Evolutionary conservation across 2,329 filamentous ascomycete genomes (phyloP), one percentile per base, ranked within the genome.

Genomic region (Fusarium sp.): DNA sequence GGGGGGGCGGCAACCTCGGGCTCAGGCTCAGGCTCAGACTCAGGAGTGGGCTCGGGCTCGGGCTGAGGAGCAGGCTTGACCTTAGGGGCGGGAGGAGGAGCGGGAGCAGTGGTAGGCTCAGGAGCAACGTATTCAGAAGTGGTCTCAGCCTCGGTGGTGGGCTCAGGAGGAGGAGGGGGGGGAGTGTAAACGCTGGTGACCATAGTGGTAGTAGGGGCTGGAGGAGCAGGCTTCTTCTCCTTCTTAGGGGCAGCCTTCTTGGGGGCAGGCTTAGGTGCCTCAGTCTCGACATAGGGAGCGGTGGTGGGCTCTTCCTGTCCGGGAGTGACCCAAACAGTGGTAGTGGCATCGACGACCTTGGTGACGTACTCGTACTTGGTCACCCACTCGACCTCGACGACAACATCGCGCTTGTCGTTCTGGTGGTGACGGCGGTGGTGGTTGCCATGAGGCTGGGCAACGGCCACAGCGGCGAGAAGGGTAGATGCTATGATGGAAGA

Each of bases 341-440:
- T 77, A 62, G 76, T 79, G 32, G 76, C 75, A 65, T 84, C 82
- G 50, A 85, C 70, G 46, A 77, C 53, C 73, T 81, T 72, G 55
- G 82, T 80, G 58, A 85, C 76, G 44, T 71, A 74, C 61, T 70
- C 79, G 4, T 77, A 78, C 65, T 82, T 78, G 7, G 79, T 83
- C 65, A 84, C 80, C 76, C 80, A 84, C 67, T 79, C 79, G 49
- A 78, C 78, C 67, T 80, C 77, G 37, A 80, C 82, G 63, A 82
- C 77, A 13, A 83, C 54, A 17, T 71, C 78, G 46, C 75, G 74
- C 61, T 73, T 73, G 56, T 64, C 67, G 58, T 78, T 76, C 57
- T 74, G 53, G 50, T 73, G 66, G 63, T 77, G 72, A 56, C 77
- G 76, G 54, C 75, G 75, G 56, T 73, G 76, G 65, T 72, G 71